A percentile compares a stretch with the other conserved stretches of the same genome.
Conservation (phyloP, 2,329 filamentous ascomycete genomes). For the Emmonsiellopsis sp. region DNA sequence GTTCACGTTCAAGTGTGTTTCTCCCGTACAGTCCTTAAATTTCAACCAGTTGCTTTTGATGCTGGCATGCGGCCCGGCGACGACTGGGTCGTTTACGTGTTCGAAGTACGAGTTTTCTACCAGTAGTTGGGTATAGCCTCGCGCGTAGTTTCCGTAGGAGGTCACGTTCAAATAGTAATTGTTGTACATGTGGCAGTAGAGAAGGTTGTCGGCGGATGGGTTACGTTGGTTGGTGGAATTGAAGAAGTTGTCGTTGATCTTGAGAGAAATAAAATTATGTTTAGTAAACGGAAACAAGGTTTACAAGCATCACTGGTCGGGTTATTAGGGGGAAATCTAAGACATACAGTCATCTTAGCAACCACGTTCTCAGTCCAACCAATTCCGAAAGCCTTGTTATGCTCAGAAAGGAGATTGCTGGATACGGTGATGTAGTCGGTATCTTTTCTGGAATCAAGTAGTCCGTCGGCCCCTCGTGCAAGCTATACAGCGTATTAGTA, state of each 20-base stretch:
- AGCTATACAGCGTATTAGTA: not conserved
- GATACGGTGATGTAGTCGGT: slow-evolving; percentile 17
- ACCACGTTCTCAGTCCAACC: slow-evolving; percentile 17
- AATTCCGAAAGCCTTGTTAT: slow-evolving; percentile 19
- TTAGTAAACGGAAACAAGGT: not conserved
- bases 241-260: slow-evolving; percentile 18
- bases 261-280: not conserved
- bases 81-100: slow-evolving; percentile 15
- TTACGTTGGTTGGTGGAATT: slow-evolving; percentile 15
- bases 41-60: slow-evolving; percentile 13
- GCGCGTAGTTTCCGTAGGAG: slow-evolving; percentile 18
- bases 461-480: slow-evolving; percentile 12
- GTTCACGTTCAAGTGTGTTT: slow-evolving; percentile 8
- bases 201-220: slow-evolving; percentile 15
- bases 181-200: not conserved
- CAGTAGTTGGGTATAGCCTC: slow-evolving; percentile 14
- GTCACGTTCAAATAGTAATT: slow-evolving; percentile 15
- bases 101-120: slow-evolving; percentile 17
- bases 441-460: slow-evolving; percentile 17
- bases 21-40: slow-evolving; percentile 14
- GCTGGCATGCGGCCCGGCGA: slow-evolving; percentile 11
- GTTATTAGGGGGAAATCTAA: not conserved
- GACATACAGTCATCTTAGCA: slow-evolving; percentile 11
- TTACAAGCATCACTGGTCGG: not conserved
- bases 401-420: slow-evolving; percentile 14